Percentiles rank a stretch among this genome's conserved stretches.
phyloP scores from a whole-genome alignment of 2,329 filamentous ascomycete genomes.

The Botrytis fabae region DNA sequence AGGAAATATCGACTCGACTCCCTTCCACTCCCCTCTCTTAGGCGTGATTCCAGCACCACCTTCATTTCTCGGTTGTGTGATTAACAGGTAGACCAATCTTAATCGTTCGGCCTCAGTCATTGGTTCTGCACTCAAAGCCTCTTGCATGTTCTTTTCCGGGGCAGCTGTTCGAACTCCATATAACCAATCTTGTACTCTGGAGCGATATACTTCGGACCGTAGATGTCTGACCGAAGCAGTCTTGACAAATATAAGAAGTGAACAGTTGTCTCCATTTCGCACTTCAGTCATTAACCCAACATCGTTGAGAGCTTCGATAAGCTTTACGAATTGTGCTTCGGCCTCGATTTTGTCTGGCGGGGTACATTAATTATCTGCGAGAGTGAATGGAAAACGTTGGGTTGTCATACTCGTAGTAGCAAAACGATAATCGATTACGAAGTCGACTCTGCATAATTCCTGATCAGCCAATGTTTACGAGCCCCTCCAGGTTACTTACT shows the following conservation, averaged over 20 bases:
- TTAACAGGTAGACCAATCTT: constrained; percentile 82
- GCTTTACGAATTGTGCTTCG: constrained; percentile 72
- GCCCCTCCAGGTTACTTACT: constrained; percentile 40
- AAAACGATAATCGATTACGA: constrained; percentile 79
- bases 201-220: constrained; percentile 78
- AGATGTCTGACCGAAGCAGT: constrained; percentile 75
- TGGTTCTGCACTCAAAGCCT: constrained; percentile 69
- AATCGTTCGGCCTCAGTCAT: constrained; percentile 86
- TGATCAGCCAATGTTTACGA: constrained; percentile 23
- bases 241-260: constrained; percentile 80
- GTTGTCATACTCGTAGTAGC: constrained; percentile 59
- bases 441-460: constrained; percentile 67
- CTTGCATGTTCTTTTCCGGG: constrained; percentile 70
- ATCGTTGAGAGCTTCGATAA: constrained; percentile 71
- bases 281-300: constrained; percentile 89
- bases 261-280: constrained; percentile 71
- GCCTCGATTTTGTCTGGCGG: constrained; percentile 65
- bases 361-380: constrained; percentile 27
- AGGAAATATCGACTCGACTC: constrained; percentile 73
- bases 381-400: constrained; percentile 12
- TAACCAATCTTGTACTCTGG: constrained; percentile 90
- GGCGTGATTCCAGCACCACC: constrained; percentile 79
- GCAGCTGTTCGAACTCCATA: constrained; percentile 79
- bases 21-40: constrained; percentile 67
- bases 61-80: constrained; percentile 70